Conservation (phyloP, 2,329 filamentous ascomycete genomes). For the Parastagonospora avenae region DNA sequence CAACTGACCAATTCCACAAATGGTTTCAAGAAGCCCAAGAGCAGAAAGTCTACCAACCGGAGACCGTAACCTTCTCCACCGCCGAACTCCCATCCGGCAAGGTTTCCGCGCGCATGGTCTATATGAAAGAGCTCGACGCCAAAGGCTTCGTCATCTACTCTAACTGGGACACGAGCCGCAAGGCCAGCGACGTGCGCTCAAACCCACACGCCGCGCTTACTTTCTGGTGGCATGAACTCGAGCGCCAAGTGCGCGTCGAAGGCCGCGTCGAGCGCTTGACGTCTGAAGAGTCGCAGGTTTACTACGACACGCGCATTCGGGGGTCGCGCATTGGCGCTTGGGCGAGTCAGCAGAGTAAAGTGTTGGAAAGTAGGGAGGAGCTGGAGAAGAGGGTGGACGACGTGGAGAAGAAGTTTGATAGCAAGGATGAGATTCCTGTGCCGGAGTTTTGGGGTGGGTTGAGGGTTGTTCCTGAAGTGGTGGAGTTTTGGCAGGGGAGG, state of each 20-base stretch:
- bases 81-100: constrained; percentile 81
- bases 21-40: constrained; percentile 83
- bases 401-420: constrained; percentile 75
- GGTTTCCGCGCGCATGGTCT: constrained; percentile 84
- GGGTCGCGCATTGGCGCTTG: constrained; percentile 88
- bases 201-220: constrained; percentile 83
- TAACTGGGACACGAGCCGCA: constrained; percentile 81
- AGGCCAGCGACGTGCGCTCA: constrained; percentile 68
- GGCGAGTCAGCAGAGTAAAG: constrained; percentile 87
- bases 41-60: constrained; percentile 71
- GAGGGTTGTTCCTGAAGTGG: constrained; percentile 78
- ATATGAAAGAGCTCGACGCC: constrained; percentile 90
- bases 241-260: constrained; percentile 91
- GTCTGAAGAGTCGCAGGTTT: constrained; percentile 71
- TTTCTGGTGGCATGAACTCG: constrained; percentile 87
- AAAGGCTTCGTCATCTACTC: constrained; percentile 88
- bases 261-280: constrained; percentile 71
- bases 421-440: constrained; percentile 79
- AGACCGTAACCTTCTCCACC: constrained; percentile 87
- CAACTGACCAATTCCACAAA: constrained; percentile 81
- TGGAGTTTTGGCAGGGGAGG: constrained; percentile 97
- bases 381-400: constrained; percentile 80
- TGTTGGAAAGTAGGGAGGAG: constrained; percentile 71
- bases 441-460: constrained; percentile 95
- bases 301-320: constrained; percentile 70